Evolutionary conservation across 169 alveolate species (phyloP).

Genomic region (Eimeria praecox): DNA sequence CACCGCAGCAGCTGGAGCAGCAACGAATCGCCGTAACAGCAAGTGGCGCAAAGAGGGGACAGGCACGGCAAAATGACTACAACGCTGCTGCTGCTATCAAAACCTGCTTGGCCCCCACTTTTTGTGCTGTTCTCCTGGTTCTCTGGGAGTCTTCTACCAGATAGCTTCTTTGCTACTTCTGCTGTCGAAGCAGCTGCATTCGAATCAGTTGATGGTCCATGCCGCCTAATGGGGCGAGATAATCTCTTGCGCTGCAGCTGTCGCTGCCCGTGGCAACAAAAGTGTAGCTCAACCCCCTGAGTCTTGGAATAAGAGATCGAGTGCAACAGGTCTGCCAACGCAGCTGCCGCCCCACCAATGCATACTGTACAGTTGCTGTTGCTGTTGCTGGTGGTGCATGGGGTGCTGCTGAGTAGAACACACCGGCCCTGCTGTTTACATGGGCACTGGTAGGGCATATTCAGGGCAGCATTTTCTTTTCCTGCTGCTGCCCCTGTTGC

Average conservation of each 20-base stretch:
- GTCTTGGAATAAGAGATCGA: not conserved
- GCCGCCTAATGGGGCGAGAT: slow-evolving; percentile 30
- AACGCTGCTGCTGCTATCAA: not conserved
- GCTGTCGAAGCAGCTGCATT: slow-evolving; percentile 11
- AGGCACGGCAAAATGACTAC: slow-evolving; percentile 44
- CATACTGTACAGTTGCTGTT: slow-evolving; percentile 53
- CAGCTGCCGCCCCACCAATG: slow-evolving; percentile 66
- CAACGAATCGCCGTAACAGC: slow-evolving; percentile 22
- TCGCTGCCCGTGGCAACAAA: slow-evolving; percentile 47
- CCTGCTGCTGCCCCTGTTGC: slow-evolving; percentile 2
- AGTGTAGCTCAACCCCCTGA: not conserved
- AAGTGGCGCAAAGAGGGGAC: slow-evolving; percentile 39
- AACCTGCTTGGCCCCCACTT: not conserved
- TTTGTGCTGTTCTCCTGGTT: not conserved
- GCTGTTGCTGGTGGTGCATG: not conserved
- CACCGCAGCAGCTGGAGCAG: slow-evolving; percentile 51
- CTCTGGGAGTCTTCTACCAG: not conserved
- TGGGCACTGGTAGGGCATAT: slow-evolving; percentile 10
- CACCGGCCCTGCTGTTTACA: slow-evolving; percentile 19
- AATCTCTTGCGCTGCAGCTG: slow-evolving; percentile 67
- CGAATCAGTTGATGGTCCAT: slow-evolving; percentile 52
- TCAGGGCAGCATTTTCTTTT: not conserved
- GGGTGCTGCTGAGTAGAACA: slow-evolving; percentile 30
- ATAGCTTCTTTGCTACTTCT: not conserved
- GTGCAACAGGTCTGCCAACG: slow-evolving; percentile 19